These are phyloP conservation scores for Teunomyces pallodes DNA, from an alignment of 805 yeast species.

Conservation along the genomic window DNA sequence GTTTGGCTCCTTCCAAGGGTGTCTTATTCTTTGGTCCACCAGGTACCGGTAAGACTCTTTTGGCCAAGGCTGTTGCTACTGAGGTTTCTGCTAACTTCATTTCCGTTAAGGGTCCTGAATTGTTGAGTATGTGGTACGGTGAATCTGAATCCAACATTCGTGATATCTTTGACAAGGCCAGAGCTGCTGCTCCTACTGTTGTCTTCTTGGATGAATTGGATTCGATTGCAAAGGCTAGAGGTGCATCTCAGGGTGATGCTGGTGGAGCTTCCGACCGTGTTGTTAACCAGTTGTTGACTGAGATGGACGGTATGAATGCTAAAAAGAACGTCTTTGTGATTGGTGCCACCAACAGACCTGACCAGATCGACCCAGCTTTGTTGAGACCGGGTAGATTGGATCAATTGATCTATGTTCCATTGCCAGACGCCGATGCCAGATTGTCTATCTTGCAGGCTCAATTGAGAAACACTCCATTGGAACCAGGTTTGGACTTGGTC, in stretches of 20 bases:
- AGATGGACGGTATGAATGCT: slow-evolving; percentile 99
- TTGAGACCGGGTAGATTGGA: slow-evolving; percentile 99
- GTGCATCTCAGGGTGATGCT: slow-evolving; percentile 80
- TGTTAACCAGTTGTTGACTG: slow-evolving; percentile 91
- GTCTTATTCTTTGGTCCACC: slow-evolving; percentile 99
- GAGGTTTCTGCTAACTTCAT: slow-evolving; percentile 98
- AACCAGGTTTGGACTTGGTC: slow-evolving; percentile 87
- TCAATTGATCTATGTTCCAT: slow-evolving; percentile 96
- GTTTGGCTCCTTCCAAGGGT: slow-evolving; percentile 97
- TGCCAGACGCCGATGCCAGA: slow-evolving; percentile 95
- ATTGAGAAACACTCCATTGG: slow-evolving; percentile 96
- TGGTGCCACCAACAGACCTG: slow-evolving; percentile 99
- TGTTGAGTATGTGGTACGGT: slow-evolving; percentile 98
- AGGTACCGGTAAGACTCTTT: slow-evolving; percentile 98
- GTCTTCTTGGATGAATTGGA: slow-evolving; percentile 98
- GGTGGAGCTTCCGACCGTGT: slow-evolving; percentile 97
- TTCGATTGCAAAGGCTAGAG: slow-evolving; percentile 96
- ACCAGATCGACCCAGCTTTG: slow-evolving; percentile 97
- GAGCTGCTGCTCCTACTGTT: slow-evolving; percentile 99
- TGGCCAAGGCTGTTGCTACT: slow-evolving; percentile 99
- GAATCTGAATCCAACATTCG: slow-evolving; percentile 97
- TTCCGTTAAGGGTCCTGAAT: slow-evolving; percentile 95
- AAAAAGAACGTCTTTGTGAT: slow-evolving; percentile 97
- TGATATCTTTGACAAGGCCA: slow-evolving; percentile 96
- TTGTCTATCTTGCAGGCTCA: slow-evolving; percentile 91